Evolutionary conservation across 495 filamentous ascomycete species (phyloP).

Genomic region (Tuber borchii): DNA sequence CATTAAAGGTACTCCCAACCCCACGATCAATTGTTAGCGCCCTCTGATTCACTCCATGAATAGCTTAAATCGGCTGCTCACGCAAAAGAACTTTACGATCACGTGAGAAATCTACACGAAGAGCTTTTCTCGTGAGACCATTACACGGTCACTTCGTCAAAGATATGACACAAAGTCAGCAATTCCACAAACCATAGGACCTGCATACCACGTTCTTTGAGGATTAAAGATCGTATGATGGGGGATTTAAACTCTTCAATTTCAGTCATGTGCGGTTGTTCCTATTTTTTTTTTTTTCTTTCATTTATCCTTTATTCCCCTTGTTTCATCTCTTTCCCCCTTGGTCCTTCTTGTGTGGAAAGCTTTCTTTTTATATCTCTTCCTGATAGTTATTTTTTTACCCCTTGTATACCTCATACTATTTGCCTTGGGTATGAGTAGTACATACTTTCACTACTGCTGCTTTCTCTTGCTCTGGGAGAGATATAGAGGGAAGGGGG

Average conservation of each 20-base stretch:
- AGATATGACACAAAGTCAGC: neutral
- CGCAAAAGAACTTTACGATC: constrained; percentile 37
- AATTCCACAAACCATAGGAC: neutral
- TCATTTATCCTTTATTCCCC: constrained; percentile 5
- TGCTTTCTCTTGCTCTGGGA: constrained; percentile 10
- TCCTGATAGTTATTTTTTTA: constrained; percentile 4
- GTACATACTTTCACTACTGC: constrained; percentile 1
- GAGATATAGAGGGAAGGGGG: neutral
- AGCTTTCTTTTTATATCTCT: constrained; percentile 23
- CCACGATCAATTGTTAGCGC: neutral
- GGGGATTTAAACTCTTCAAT: neutral
- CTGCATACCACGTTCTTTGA: neutral
- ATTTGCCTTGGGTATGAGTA: constrained; percentile 10
- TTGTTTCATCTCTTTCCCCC: constrained; percentile 8
- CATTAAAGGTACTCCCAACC: neutral
- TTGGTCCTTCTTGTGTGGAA: constrained; percentile 7
- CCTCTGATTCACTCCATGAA: constrained; percentile 21
- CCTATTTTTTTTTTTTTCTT: neutral
- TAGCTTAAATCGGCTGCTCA: constrained; percentile 43
- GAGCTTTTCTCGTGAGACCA: constrained; percentile 30
- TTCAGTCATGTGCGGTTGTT: neutral
- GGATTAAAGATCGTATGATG: neutral
- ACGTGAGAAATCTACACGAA: constrained; percentile 34
- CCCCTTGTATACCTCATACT: constrained; percentile 5
- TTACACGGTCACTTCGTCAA: neutral